Conservation (phyloP, 1,284 basidiomycete species). For the Rhodotorula sp. region DNA sequence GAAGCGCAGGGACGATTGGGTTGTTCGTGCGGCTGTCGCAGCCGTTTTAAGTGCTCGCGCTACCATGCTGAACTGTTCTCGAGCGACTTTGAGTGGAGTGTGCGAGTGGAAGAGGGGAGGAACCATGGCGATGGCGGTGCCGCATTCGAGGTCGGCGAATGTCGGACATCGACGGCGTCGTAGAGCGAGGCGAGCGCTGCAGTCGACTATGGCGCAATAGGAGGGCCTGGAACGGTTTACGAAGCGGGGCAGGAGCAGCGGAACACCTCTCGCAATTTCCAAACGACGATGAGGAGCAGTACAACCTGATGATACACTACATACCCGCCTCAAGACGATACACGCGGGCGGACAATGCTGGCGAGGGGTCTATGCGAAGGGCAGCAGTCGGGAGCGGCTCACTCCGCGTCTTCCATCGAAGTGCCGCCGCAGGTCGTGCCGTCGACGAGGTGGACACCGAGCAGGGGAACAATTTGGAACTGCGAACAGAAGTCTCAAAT, state of each 20-base stretch:
- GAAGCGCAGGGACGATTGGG: too few species aligned
- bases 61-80: not conserved
- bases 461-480: constrained; percentile 38
- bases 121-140: too few species aligned
- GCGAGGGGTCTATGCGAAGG: not conserved
- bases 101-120: not conserved
- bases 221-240: too few species aligned
- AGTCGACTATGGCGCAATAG: too few species aligned
- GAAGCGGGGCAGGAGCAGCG: too few species aligned
- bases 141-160: not conserved
- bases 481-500: not conserved
- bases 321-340: not conserved
- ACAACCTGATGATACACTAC: constrained; percentile 5
- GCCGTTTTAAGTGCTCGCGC: too few species aligned
- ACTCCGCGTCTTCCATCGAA: constrained; percentile 6
- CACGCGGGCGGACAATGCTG: not conserved
- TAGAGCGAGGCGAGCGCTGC: too few species aligned
- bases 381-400: not conserved
- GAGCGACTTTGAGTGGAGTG: not conserved
- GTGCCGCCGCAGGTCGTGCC: constrained; percentile 29
- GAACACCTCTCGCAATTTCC: not conserved
- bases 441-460: constrained; percentile 36
- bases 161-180: not conserved
- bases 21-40: too few species aligned
- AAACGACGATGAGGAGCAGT: not conserved